Base-by-base conservation (phyloP, 2,329 filamentous ascomycete genomes). In the Grosmannia clavigera region DNA sequence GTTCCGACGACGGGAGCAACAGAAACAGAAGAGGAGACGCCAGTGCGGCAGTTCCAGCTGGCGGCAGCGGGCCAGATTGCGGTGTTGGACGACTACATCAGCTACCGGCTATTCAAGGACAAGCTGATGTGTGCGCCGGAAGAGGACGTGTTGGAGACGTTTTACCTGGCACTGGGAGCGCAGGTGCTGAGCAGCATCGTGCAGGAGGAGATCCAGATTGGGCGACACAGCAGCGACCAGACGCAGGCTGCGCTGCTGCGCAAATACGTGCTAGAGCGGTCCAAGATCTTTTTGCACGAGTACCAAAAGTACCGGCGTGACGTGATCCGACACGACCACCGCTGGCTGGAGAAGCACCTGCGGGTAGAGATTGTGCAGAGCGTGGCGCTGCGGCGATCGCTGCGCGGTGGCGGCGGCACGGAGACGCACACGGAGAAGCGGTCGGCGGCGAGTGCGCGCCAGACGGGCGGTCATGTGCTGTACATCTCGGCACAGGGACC, bases 311-410 rank as follows among this genome's bases (percentile, higher is more conserved):
- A 92, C 69, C 81, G 85, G 43, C 78, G 81, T 5, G 88, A 95
- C 62, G 78, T 81, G n/a, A 85, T 99, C 68, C 87, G 87, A 65
- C 90, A 94, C 67, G 92, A 97, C 70, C 81, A 84, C 7, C 89
- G 87, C 66, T 99, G 94, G 94, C 77, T 99, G 12, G 90, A 95
- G 67, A 88, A 90, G 68, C 88, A 95, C 65, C 75, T 99, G 16
- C 78, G 76, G 0, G 89, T 99, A 3, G 80, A 88, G 64, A 81
- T 87, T 59, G 92, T 96, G 11, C 84, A 85, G 29, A 86, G 86
- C 0, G 86, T 99, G 58, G 83, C 86, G 5, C 80, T 96, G 48
- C 84, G 86, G 29, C 84, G 88, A 62, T 87, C 85, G n/a, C 79
- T 97, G 12, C 82, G 81, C 61, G 87, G 86, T 27, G 82, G 81